Base-by-base conservation (phyloP, 2,329 filamentous ascomycete genomes). In the Xylariales sp. region DNA sequence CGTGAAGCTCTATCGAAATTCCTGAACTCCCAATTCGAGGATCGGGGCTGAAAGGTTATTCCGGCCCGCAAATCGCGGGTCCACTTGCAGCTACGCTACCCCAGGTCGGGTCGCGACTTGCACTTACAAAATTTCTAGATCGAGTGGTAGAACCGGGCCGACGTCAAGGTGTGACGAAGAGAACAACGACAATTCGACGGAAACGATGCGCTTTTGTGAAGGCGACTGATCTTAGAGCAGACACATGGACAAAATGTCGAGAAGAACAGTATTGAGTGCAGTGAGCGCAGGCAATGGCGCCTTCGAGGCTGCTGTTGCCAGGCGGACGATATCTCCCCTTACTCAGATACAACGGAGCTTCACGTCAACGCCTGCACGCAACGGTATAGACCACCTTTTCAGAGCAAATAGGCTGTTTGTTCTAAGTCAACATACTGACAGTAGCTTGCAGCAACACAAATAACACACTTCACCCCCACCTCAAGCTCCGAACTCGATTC, bases 401-500 rank as follows among this genome's bases (percentile, higher is more conserved):
- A 8, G n/a, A 27, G n/a, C 15, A 16, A 4, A 24, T 7, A 20
- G 3, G 19, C n/a, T n/a, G 20, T 21, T 6, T 16, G 7, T 12
- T 7, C 8, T 31, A 8, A 24, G 12, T 31, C 11, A n/a, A 11
- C 37, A 25, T 20, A 39, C 27, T 15, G 10, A 12, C 18, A 3
- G 22, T 28, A 15, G 18, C 16, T 18, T 48, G 51, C 41, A 48
- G 53, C 49, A 34, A 46, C 34, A 31, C 50, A 59, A 37, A 62
- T 70, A 46, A 59, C 73, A 43, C 50, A 58, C 42, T 82, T 82
- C 54, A 57, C 63, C 6, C 64, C 68, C 39, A 72, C 76, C 4
- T 74, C 74, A 11, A 73, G 73, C 31, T 48, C 66, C 16, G 65
- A 76, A 42, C 70, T 86, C 45, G 72, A 82, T 56, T 44, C 58